Evolutionary conservation across 257 asterid genomes (phyloP).

Genomic region (Salvia rosmarinus): DNA sequence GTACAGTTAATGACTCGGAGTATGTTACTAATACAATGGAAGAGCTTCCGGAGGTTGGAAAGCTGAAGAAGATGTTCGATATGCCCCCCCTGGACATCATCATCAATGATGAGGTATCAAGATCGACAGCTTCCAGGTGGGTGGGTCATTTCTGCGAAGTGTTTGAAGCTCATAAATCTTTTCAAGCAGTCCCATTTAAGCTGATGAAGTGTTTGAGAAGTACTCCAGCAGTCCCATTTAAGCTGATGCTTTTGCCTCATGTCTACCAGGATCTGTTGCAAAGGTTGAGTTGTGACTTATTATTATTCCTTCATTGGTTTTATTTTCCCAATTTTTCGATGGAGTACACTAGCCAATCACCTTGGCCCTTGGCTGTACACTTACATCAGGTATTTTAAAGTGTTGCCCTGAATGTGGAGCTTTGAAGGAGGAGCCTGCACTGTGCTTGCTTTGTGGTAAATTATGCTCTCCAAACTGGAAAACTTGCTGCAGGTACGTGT

Average conservation of each 20-base stretch:
- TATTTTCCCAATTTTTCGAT: not conserved
- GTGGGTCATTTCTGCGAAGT: conserved; percentile 57
- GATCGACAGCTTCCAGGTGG: conserved; percentile 67
- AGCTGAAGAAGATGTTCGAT: conserved; percentile 72
- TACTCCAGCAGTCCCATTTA: conserved; percentile 82
- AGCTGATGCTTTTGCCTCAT: conserved; percentile 78
- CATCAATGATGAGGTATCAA: conserved; percentile 55
- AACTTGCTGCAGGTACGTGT: conserved; percentile 83
- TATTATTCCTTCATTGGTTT: not conserved
- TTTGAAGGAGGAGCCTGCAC: conserved; percentile 77
- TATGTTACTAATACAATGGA: conserved; percentile 34
- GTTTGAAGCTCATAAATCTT: conserved; percentile 47
- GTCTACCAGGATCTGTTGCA: conserved; percentile 91
- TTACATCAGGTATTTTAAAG: conserved; percentile 72
- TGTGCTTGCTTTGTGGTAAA: conserved; percentile 91
- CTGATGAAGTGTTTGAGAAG: conserved; percentile 62
- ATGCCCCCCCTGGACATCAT: conserved; percentile 72
- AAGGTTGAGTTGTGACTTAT: conserved; percentile 54
- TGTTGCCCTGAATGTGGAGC: conserved; percentile 75
- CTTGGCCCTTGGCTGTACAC: conserved; percentile 22
- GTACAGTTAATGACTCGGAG: conserved; percentile 45
- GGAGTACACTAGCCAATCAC: conserved; percentile 14
- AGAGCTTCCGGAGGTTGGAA: conserved; percentile 68
- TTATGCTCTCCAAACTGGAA: conserved; percentile 92
- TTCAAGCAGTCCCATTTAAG: conserved; percentile 64